Conservation (phyloP, 2,329 filamentous ascomycete species). For the Phyllosticta citriasiana region DNA sequence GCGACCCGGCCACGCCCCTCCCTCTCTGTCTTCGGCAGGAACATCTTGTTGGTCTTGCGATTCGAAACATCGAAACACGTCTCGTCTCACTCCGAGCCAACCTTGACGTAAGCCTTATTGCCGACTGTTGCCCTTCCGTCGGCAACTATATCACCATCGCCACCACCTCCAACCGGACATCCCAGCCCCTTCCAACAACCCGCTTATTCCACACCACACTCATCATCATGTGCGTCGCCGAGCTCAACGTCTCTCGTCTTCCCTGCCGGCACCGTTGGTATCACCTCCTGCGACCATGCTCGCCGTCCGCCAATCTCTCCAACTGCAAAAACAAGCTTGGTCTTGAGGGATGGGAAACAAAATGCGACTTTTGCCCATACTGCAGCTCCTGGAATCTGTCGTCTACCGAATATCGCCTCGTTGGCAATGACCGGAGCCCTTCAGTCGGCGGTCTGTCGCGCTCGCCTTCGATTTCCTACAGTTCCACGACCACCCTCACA, state of each 20-base stretch:
- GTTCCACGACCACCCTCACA: slow-evolving; percentile 16
- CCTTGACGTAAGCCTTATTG: slow-evolving; percentile 10
- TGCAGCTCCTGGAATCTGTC: slow-evolving; percentile 31
- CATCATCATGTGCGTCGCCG: slow-evolving; percentile 40
- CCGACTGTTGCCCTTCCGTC: neutral
- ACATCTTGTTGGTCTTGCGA: neutral
- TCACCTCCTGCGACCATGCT: slow-evolving; percentile 36
- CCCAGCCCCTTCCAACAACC: neutral
- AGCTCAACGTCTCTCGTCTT: slow-evolving; percentile 38
- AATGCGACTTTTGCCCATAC: slow-evolving; percentile 38
- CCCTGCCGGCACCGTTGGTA: slow-evolving; percentile 42
- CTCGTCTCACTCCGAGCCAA: slow-evolving; percentile 1
- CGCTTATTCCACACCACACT: neutral
- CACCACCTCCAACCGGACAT: neutral
- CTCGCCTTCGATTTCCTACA: slow-evolving; percentile 26
- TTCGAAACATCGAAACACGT: slow-evolving; percentile 8
- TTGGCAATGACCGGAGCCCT: slow-evolving; percentile 30
- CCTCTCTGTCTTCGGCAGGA: slow-evolving; percentile 1
- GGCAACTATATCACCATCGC: neutral
- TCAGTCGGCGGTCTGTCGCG: slow-evolving; percentile 32
- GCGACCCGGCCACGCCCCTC: slow-evolving; percentile 3
- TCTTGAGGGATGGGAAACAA: slow-evolving; percentile 41
- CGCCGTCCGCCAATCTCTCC: slow-evolving; percentile 33
- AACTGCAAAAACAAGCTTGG: slow-evolving; percentile 37
- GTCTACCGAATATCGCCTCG: slow-evolving; percentile 36